Evolutionary conservation across 1,284 basidiomycete genomes (phyloP), one percentile per base, ranked within the genome.

Genomic region (Naganishia sp.): DNA sequence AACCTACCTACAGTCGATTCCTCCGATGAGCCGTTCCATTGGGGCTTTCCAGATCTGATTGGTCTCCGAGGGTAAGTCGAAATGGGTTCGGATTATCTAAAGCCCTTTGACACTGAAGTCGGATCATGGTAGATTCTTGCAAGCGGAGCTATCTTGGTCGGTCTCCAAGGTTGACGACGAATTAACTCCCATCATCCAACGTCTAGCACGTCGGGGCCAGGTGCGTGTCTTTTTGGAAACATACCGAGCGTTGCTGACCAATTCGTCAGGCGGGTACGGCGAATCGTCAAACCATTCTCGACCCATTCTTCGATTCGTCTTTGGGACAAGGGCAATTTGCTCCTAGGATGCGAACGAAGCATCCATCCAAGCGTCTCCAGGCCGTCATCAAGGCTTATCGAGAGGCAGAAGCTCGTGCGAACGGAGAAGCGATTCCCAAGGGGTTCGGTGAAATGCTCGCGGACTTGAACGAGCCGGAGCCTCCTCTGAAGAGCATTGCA

Each of bases 31-130:
- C 88, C 90, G 0, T 99, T 99, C 77, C 91, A 92, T 73, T 99
- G 96, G 96, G 95, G 93, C 10, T 82, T 95, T 69, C 94, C 95
- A 6, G 94, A 98, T 75, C 85, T 99, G 1, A 93, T 97, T 73
- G 92, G 88, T 1, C 84, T 97, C 59, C 86, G 93, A 72, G 80
- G 84, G 90, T 92, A 75, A 71, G 88, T 80, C 16, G 15, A 25
- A 36, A 5, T 25, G 33, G 1, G n/a, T 15, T 33, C 28, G 33
- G 1, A 18, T 15, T 33, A 33, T 55, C 42, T 48, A 9, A 3
- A 15, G 18, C 25, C 48, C n/a, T 49, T 6, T 10, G 21, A 50
- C n/a, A 45, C 36, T 63, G 6, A 5, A 25, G 5, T 16, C 46
- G 36, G 16, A 52, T 15, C 44, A 21, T 50, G 57, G n/a, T 33